Evolutionary conservation across 225 moss, liverwort and hornwort genomes (phyloP), one percentile per base, ranked within the genome.

Genomic region (Polytrichum commune): DNA sequence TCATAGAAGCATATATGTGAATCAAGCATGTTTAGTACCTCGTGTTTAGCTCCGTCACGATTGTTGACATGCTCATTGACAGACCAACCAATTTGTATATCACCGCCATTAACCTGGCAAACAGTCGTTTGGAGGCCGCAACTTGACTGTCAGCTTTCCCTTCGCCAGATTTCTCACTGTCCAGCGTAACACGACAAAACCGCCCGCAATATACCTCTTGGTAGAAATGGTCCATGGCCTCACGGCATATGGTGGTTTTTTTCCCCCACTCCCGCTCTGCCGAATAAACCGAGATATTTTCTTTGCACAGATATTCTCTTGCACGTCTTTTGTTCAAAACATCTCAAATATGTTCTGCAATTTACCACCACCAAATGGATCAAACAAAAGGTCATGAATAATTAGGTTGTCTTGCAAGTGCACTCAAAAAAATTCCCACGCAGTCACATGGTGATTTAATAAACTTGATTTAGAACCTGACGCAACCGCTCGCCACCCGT

Each of bases 171-270:
- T 56, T 56, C 19, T 57, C 57, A 57, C 55, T 27, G 6, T 13
- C 5, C 46, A 76, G n/a, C 46, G 65, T 57, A 56, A 70, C 24
- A 64, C 27, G 18, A 18, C 0, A 46, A 1, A 70, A 63, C 20
- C 65, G 69, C 0, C 55, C 70, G 57, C 38, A 20, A 24, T 56
- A 65, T 38, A 64, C 32, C 0, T n/a, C n/a, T n/a, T n/a, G n/a
- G 0, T 1, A 25, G 8, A 55, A 76, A 8, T 22, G 33, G 6
- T 65, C 65, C 27, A 76, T 58, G 7, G 70, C 64, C n/a, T 30
- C 63, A 35, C 32, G 7, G 35, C 70, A 76, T 0, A 65, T 27
- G 58, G 76, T 70, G 16, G 55, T 55, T 64, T 70, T 64, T 28
- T 28, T 28, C 28, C 29, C 65, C 76, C 30, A 64, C 26, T 33